Base-by-base conservation (phyloP, 352 stramenopile genomes). In the Phytophthora sansomeana region DNA sequence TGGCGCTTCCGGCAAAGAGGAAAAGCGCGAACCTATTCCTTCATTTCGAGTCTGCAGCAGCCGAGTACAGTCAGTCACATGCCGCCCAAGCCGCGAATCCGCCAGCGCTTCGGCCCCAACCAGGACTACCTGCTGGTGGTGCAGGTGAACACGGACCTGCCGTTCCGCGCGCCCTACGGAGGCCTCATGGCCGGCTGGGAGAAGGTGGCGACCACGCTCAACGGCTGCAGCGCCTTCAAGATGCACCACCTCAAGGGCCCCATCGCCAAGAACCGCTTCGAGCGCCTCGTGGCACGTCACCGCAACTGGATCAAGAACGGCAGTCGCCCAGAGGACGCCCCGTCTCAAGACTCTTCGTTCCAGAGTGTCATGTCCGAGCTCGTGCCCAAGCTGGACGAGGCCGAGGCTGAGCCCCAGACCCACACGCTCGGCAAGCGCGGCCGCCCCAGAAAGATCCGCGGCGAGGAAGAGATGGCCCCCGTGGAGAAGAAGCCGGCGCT, bases 181-280 rank as follows among this genome's bases (percentile, higher is more conserved):
- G 58, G 46, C 32, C 66, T 78, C 32, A 75, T 72, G 61, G 63
- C 60, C 33, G 54, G 56, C 21, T 78, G 70, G 70, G 70, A 73
- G 36, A 75, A 75, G 32, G 59, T 78, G 14, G 70, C 70, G 47
- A 70, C 33, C 10, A 78, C 66, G 30, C 70, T 78, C 36, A 78
- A 78, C 36, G 58, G 47, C 36, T 67, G 61, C 56, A 65, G 38
- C 36, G 61, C 66, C 48, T 78, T 78, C 67, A 78, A 75, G 61
- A 73, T 70, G 70, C 70, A 75, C 60, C 60, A 69, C 28, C 41
- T 78, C 52, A 75, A 78, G 48, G 70, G 70, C 17, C 66, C 70
- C 42, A 73, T 75, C 57, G 70, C 67, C 51, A 78, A 78, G 60
- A 75, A 75, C 57, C 66, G 70, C 42, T 78, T 78, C 48, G 70